Percentiles rank a stretch among this genome's conserved stretches.
These are phyloP conservation scores for Coprinellus micaceus DNA, from an alignment of 768 basidiomycete genomes.

Conservation along the genomic window DNA sequence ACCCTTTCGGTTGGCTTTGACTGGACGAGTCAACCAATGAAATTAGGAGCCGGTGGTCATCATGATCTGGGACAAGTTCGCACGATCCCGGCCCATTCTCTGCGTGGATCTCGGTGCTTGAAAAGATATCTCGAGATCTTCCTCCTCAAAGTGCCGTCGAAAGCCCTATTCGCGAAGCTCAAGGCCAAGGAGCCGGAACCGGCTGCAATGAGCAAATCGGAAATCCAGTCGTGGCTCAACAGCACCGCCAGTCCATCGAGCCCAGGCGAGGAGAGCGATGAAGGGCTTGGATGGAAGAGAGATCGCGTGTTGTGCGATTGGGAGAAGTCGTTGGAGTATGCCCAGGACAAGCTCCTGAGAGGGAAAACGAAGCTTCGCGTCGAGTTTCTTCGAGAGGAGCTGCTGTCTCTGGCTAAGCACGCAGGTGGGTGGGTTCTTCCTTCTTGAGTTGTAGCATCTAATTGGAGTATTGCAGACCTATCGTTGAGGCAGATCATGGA, in stretches of 20 bases:
- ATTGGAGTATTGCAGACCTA: constrained; percentile 44
- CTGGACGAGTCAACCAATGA: too few relatives aligned
- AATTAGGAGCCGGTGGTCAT: too few relatives aligned
- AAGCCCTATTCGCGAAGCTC: constrained; percentile 42
- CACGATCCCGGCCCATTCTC: too few relatives aligned
- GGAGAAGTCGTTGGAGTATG: constrained; percentile 50
- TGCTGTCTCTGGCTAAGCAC: constrained; percentile 53
- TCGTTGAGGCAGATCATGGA: constrained; percentile 59
- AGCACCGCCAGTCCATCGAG: constrained; percentile 31
- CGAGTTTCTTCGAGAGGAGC: constrained; percentile 60
- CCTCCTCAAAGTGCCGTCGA: constrained; percentile 9
- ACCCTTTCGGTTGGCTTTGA: too few relatives aligned
- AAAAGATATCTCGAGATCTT: not conserved
- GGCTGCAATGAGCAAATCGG: constrained; percentile 41
- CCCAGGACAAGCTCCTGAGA: constrained; percentile 45
- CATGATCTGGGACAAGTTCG: too few relatives aligned
- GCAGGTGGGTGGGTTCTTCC: constrained; percentile 57
- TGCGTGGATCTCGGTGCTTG: too few relatives aligned
- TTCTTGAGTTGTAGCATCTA: too few relatives aligned
- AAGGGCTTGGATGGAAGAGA: constrained; percentile 42
- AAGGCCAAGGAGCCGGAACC: constrained; percentile 42
- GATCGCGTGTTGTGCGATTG: constrained; percentile 54
- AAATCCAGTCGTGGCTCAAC: constrained; percentile 64
- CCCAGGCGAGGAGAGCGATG: constrained; percentile 29
- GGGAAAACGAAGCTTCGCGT: constrained; percentile 52